Base-by-base conservation (phyloP, 306 rosid genomes). In the Medicago truncatula region DNA sequence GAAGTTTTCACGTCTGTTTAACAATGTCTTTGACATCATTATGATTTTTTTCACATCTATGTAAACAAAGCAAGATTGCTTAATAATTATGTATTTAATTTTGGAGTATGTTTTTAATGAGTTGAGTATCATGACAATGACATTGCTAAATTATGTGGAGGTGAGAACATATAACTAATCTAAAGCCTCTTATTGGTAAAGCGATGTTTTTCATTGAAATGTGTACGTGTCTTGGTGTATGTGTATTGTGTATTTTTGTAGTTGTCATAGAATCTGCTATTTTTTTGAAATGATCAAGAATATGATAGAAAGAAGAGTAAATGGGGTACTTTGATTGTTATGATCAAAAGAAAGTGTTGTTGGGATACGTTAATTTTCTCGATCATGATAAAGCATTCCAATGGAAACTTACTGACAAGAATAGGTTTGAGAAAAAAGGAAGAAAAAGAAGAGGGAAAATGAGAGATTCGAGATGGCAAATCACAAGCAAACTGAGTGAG, bases 401-500 rank as follows among this genome's bases (percentile, higher is more conserved):
- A 81, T 78, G 28, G 89, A 76, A 76, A 80, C 85, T 79, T 78
- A 78, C 83, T 76, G 88, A 86, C 80, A 73, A 58, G 15, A 17
- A 56, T 52, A 80, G 87, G 85, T 80, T 83, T 83, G 89, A 89
- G 73, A 74, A 80, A 76, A 70, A 77, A 73, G 61, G 54, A 67
- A 23, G 63, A 69, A 41, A 76, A 78, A 70, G 65, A 21, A 54
- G 61, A 67, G 78, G 72, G 75, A 88, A 87, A 81, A 81, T 5
- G 83, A 84, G 80, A 91, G 95, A 92, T 87, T 90, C 92, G 90
- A 88, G 93, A 90, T 89, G 86, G 70, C 53, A 46, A 46, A 84
- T 86, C 81, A 81, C 83, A 91, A 91, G 96, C 96, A 86, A 89
- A 69, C 70, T 77, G 79, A 84, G 81, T 77, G 77, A 84, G 75